A percentile compares a stretch with the other conserved stretches of the same genome.
phyloP scores from a whole-genome alignment of 225 moss, liverwort and hornwort genomes.

The Thuidium tamariscinum region DNA sequence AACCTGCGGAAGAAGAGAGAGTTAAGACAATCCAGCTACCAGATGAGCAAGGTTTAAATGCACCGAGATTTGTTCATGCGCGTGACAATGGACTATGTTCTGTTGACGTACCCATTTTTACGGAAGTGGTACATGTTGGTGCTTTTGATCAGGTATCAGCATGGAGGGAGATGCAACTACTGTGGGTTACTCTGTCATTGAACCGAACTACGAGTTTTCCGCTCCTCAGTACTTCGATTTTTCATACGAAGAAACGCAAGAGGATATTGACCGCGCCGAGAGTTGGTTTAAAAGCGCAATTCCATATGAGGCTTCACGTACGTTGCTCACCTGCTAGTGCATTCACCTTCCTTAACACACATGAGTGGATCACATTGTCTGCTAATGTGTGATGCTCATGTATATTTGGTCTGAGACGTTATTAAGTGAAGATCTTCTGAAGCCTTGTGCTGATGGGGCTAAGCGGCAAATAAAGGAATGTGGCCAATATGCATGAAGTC shows the following conservation, averaged over 20 bases:
- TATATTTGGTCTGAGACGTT: not conserved
- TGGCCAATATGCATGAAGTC: not conserved
- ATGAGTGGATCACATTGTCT: not conserved
- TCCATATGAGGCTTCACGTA: slow-evolving; percentile 56
- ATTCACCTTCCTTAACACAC: not conserved
- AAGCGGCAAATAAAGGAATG: not conserved
- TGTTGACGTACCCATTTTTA: not conserved
- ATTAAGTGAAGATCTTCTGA: not conserved
- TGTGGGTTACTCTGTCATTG: not conserved
- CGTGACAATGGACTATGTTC: not conserved
- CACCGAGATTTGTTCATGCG: not conserved
- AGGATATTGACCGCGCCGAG: slow-evolving; percentile 38
- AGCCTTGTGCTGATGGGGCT: too few relatives aligned
- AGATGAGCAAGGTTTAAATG: too few relatives aligned
- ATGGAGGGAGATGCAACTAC: slow-evolving; percentile 21
- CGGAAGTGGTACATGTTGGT: not conserved
- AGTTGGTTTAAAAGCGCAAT: slow-evolving; percentile 43
- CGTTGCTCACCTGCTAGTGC: not conserved
- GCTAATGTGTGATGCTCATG: not conserved
- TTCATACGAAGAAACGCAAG: slow-evolving; percentile 37
- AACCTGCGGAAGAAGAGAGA: not conserved
- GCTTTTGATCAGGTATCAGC: not conserved
- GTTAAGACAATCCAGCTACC: too few relatives aligned
- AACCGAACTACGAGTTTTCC: slow-evolving; percentile 53
- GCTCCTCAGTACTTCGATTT: slow-evolving; percentile 50